Base-by-base conservation (phyloP, 345 rosid genomes). In the Schrenkiella parvula region DNA sequence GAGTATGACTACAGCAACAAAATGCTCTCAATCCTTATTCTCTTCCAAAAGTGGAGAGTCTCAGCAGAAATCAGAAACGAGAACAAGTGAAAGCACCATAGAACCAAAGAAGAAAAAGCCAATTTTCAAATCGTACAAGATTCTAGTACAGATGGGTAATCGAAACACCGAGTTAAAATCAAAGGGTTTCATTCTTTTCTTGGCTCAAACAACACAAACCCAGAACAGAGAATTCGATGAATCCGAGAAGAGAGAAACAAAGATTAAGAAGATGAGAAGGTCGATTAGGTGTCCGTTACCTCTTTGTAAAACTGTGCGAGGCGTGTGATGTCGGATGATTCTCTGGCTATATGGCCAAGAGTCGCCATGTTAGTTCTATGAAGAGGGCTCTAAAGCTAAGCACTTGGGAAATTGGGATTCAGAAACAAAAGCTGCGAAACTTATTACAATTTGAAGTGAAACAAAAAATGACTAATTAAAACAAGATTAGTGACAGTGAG, bases 331-430 rank as follows among this genome's bases (percentile, higher is more conserved):
- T 89, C 89, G 2, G 95, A 80, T 50, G 97, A 89, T 79, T 89
- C 97, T 78, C 98, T 80, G 63, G 98, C 84, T 64, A 93, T 82
- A 76, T 93, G 97, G 80, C 84, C 86, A 6, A 91, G 88, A 65
- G 34, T 75, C 68, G 93, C 84, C 89, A 86, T 84, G 29, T 64
- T 19, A 15, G 75, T 69, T 52, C 51, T 26, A 17, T 17, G n/a
- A 38, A 7, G 12, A 53, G 22, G 0, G 8, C 10, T 46, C 10
- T 46, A 31, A 43, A 54, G 44, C 46, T 37, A 37, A 26, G 8
- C 19, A 10, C 34, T 31, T 29, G 13, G 13, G 26, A 31, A n/a
- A n/a, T n/a, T n/a, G 23, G 13, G 26, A 31, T 8, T 46, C 55
- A 19, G 21, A 46, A 13, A 12, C 42, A 28, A 1, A 1, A 21